phyloP scores from a whole-genome alignment of 2,329 filamentous ascomycete species.

The Fusarium subtropicale region DNA sequence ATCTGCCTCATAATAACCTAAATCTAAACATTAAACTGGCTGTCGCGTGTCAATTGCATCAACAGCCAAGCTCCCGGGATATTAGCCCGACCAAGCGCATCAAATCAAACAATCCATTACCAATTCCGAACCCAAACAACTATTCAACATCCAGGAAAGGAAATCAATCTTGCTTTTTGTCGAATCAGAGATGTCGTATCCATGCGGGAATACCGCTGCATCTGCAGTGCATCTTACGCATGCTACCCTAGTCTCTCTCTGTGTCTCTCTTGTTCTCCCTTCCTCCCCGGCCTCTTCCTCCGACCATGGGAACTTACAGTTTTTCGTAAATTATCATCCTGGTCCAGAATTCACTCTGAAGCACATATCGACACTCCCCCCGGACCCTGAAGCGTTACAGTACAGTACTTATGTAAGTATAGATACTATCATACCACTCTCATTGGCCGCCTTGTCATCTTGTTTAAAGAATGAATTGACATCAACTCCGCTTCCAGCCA shows the following conservation, averaged over 20 bases:
- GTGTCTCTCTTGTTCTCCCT: not conserved
- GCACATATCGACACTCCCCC: conserved; percentile 35
- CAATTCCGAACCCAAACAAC: conserved; percentile 36
- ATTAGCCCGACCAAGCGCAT: conserved; percentile 25
- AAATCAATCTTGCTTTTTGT: conserved; percentile 15
- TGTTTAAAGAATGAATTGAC: conserved; percentile 50
- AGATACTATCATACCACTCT: conserved; percentile 42
- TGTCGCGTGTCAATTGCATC: conserved; percentile 20
- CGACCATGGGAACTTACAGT: conserved; percentile 30
- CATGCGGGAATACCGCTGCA: conserved; percentile 36
- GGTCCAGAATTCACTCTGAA: conserved; percentile 18
- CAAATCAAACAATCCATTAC: conserved; percentile 40
- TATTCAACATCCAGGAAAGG: conserved; percentile 30
- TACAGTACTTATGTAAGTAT: not conserved
- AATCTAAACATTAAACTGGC: conserved; percentile 21
- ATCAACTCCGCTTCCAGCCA: conserved; percentile 40
- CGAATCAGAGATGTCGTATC: conserved; percentile 37
- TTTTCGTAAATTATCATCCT: conserved; percentile 9
- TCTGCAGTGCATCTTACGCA: conserved; percentile 4
- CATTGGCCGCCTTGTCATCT: conserved; percentile 46
- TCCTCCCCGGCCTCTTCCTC: conserved; percentile 22
- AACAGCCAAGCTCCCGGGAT: conserved; percentile 13
- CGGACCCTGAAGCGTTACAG: conserved; percentile 27
- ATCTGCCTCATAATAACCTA: conserved; percentile 13
- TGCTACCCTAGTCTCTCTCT: conserved; percentile 22